Percentiles rank a stretch among this genome's conserved stretches.
These are phyloP conservation scores for Pestalotiopsis sp. DNA, from an alignment of 2,329 filamentous ascomycete species.

Conservation along the genomic window DNA sequence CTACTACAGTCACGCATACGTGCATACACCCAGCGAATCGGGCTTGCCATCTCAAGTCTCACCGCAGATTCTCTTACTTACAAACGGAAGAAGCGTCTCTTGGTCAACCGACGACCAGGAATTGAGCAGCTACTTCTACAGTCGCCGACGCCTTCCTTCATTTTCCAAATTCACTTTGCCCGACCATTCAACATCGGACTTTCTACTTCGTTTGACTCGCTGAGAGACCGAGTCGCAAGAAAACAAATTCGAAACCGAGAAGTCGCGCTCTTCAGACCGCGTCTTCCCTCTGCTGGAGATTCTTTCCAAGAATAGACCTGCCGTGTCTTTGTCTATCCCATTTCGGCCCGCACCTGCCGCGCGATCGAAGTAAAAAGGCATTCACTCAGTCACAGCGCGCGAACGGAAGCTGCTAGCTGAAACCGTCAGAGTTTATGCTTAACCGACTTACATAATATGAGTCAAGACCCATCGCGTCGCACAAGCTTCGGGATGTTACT, in stretches of 20 bases:
- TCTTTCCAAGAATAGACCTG: not conserved
- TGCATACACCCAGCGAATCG: slow-evolving; percentile 3
- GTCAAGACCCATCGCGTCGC: slow-evolving; percentile 40
- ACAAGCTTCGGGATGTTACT: slow-evolving; percentile 56
- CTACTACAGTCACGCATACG: slow-evolving; percentile 4
- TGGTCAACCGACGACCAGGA: not conserved
- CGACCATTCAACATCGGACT: not conserved
- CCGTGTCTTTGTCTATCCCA: slow-evolving; percentile 4
- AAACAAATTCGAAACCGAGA: not conserved
- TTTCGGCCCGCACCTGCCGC: not conserved
- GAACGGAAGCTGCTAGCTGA: slow-evolving; percentile 13
- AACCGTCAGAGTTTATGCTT: slow-evolving; percentile 12
- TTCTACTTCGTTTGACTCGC: not conserved
- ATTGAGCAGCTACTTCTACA: not conserved
- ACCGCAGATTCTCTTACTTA: not conserved
- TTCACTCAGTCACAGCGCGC: not conserved
- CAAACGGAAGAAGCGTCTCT: not conserved
- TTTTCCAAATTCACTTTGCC: not conserved
- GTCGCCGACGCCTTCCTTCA: not conserved
- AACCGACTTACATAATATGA: slow-evolving; percentile 24
- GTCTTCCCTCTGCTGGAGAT: not conserved
- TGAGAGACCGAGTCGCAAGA: not conserved
- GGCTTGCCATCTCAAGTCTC: not conserved
- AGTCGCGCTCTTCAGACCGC: not conserved
- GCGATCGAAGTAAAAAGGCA: not conserved